Percentiles rank a stretch among this genome's conserved stretches.
Conservation (phyloP, 768 basidiomycete species). For the Mycena venus region DNA sequence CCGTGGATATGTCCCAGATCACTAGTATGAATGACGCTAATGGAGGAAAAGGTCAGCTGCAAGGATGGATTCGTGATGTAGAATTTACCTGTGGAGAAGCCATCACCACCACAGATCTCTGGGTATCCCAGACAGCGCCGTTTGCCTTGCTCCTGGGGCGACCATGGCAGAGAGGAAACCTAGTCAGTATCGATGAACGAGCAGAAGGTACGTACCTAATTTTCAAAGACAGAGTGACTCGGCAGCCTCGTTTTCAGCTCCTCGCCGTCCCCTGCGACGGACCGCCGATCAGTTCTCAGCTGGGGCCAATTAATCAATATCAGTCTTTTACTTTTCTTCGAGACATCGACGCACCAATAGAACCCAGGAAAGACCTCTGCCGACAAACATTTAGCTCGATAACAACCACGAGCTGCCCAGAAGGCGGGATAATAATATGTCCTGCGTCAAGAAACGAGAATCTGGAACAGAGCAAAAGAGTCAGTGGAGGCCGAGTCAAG, state of each 20-base stretch:
- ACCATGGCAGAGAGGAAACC: constrained; percentile 41
- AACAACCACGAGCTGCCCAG: too few relatives aligned
- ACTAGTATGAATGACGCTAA: constrained; percentile 45
- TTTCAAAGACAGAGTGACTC: constrained; percentile 35
- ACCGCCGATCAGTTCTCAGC: background rate
- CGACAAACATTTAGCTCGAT: too few relatives aligned
- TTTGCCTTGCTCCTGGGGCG: constrained; percentile 39
- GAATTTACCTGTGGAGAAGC: constrained; percentile 39
- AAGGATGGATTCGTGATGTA: constrained; percentile 36
- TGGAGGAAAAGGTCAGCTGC: constrained; percentile 36
- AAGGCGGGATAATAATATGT: too few relatives aligned
- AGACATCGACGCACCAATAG: too few relatives aligned
- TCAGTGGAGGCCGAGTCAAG: too few relatives aligned
- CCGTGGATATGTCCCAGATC: constrained; percentile 22
- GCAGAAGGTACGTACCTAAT: constrained; percentile 41
- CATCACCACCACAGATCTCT: constrained; percentile 36
- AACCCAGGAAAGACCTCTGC: too few relatives aligned
- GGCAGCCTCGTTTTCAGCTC: too few relatives aligned
- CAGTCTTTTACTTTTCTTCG: background rate
- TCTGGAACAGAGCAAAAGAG: too few relatives aligned
- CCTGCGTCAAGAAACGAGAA: too few relatives aligned
- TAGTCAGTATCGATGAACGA: constrained; percentile 40
- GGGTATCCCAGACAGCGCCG: constrained; percentile 26
- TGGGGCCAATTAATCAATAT: too few relatives aligned
- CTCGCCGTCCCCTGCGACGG: constrained; percentile 14